Evolutionary conservation across 352 stramenopile species (phyloP).

Genomic region (Phytopythium ostracodes): DNA sequence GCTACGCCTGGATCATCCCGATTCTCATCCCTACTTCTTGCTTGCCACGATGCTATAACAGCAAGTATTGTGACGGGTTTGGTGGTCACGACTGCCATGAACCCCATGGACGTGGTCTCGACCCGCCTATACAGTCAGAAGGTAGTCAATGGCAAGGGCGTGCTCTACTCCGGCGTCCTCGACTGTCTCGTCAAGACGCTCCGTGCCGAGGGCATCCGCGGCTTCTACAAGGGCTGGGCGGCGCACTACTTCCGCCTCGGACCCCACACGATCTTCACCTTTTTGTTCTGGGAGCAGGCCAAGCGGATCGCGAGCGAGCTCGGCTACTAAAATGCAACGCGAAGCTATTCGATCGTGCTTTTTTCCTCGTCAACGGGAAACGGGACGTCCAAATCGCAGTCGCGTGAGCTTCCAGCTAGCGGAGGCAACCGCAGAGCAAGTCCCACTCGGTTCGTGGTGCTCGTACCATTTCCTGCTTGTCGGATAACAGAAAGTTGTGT

Average conservation of each 20-base stretch:
- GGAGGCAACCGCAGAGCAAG: neutral
- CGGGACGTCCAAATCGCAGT: neutral
- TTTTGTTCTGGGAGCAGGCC: conserved; percentile 84
- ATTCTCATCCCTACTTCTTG: neutral
- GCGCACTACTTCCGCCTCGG: conserved; percentile 86
- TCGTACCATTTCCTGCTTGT: neutral
- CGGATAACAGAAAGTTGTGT: neutral
- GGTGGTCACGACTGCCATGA: conserved; percentile 83
- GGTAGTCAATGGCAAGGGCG: conserved; percentile 82
- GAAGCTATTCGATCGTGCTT: neutral
- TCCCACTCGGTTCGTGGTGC: neutral
- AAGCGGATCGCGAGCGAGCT: conserved; percentile 63
- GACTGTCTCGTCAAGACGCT: conserved; percentile 83
- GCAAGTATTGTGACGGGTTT: conserved; percentile 78
- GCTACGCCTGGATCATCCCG: neutral
- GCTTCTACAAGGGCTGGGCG: conserved; percentile 87
- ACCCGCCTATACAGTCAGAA: conserved; percentile 87
- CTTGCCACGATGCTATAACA: conserved; percentile 11
- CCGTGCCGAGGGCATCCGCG: conserved; percentile 66
- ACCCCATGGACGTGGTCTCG: conserved; percentile 86
- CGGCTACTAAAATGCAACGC: conserved; percentile 40
- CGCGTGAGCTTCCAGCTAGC: neutral
- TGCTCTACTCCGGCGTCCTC: conserved; percentile 67
- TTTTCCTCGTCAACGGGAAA: neutral
- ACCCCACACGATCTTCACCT: conserved; percentile 84